Evolutionary conservation across 75 land plant species (phyloP), one percentile per base, ranked within the genome.

Genomic region (Larix kaempferi): DNA sequence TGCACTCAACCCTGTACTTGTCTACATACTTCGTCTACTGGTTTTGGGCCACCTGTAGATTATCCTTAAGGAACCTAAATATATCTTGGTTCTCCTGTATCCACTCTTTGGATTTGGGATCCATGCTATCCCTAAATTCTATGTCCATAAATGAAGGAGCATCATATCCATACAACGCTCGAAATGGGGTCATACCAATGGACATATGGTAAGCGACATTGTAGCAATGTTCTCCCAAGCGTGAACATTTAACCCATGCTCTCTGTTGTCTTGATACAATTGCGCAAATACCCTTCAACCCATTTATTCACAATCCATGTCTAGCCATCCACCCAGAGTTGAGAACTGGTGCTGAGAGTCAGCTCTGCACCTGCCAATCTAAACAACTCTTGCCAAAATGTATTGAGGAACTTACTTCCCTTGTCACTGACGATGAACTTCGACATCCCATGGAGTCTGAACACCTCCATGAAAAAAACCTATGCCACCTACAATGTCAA

Each of bases 81-180:
- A n/a, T n/a, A n/a, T n/a, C n/a, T n/a, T n/a, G n/a, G n/a, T n/a
- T n/a, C n/a, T n/a, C n/a, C n/a, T n/a, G n/a, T n/a, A n/a, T n/a
- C n/a, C n/a, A n/a, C n/a, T n/a, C n/a, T n/a, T n/a, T n/a, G n/a
- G n/a, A n/a, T 29, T 29, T 29, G 33, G 33, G 33, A 1, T 0
- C 33, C 33, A n/a, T 29, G 1, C 33, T 29, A 29, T 29, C 33
- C 33, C 33, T 1, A 29, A 29, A 56, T 56, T 6, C 25, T 17
- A 59, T 14, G 6, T 59, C 62, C 25, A 59, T 22, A n/a, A 59
- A 59, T 3, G 2, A n/a, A 5, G 62, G 25, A n/a, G 62, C 62
- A 21, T 76, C 62, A 23, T 59, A 27, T 4, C 64, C 64, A 76
- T 76, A 76, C 16, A 76, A 39, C 21, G 77, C 77, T 7, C 35